Evolutionary conservation across 257 asterid species (phyloP).

Genomic region (Primulina tabacum): DNA sequence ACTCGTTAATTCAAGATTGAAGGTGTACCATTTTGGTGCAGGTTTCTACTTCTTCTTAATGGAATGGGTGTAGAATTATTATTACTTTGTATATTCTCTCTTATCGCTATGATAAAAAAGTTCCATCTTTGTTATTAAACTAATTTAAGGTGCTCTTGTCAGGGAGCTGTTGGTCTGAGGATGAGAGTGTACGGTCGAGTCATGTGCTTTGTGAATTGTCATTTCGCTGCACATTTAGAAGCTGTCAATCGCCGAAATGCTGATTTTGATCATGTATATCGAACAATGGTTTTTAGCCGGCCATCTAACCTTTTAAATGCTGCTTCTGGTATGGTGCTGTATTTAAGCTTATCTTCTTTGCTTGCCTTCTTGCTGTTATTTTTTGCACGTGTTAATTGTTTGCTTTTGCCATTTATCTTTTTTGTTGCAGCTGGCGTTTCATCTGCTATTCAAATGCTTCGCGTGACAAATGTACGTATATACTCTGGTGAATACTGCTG

Average conservation of each 20-base stretch:
- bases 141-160: slow-evolving; percentile 31
- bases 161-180: slow-evolving; percentile 99
- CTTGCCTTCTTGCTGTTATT: slow-evolving; percentile 52
- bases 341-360: slow-evolving; percentile 43
- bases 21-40: slow-evolving; percentile 15
- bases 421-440: slow-evolving; percentile 72
- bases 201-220: slow-evolving; percentile 94
- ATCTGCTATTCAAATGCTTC: slow-evolving; percentile 70
- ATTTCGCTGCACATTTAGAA: slow-evolving; percentile 96
- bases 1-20: slow-evolving; percentile 4
- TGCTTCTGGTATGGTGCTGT: slow-evolving; percentile 66
- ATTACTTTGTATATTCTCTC: slow-evolving; percentile 12
- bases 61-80: slow-evolving; percentile 7
- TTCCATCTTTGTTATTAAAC: slow-evolving; percentile 9
- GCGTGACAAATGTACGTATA: slow-evolving; percentile 66
- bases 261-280: slow-evolving; percentile 93
- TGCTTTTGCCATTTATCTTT: slow-evolving; percentile 54
- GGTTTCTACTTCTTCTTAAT: slow-evolving; percentile 6
- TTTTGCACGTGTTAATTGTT: slow-evolving; percentile 40
- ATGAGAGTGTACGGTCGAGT: slow-evolving; percentile 79
- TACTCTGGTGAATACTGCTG: slow-evolving; percentile 26
- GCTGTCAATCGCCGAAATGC: slow-evolving; percentile 90
- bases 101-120: not conserved
- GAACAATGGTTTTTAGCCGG: slow-evolving; percentile 75
- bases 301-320: slow-evolving; percentile 63